These are phyloP conservation scores for Silene conica DNA, from an alignment of 148 eudicot genomes.

Conservation along the genomic window DNA sequence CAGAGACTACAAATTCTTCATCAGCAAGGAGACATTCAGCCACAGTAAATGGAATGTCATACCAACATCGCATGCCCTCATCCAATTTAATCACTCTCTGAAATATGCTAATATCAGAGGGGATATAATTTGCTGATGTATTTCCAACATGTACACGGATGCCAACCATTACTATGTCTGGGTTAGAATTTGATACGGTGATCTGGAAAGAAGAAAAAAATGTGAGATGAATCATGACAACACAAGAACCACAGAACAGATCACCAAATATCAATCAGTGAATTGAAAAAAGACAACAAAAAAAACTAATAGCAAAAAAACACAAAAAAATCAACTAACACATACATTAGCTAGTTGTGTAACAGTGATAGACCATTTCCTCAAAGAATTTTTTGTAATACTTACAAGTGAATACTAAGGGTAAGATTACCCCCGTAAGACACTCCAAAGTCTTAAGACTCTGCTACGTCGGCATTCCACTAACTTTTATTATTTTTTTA, in stretches of 20 bases:
- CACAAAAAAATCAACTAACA: too few relatives aligned
- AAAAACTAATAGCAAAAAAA: too few relatives aligned
- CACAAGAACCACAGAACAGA: not conserved
- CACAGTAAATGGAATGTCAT: constrained; percentile 93
- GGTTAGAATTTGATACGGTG: constrained; percentile 81
- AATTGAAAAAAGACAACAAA: too few relatives aligned
- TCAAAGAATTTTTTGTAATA: too few relatives aligned
- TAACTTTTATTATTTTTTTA: too few relatives aligned
- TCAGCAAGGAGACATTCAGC: constrained; percentile 99
- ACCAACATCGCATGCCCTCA: constrained; percentile 99
- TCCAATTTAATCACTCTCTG: constrained; percentile 90
- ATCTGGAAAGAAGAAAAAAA: constrained; percentile 46
- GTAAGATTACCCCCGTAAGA: too few relatives aligned
- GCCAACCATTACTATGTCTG: constrained; percentile 98
- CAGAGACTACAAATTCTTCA: constrained; percentile 71
- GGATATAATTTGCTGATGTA: constrained; percentile 85
- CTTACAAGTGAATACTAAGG: too few relatives aligned
- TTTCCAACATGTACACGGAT: constrained; percentile 90
- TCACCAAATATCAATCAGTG: too few relatives aligned
- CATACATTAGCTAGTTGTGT: too few relatives aligned
- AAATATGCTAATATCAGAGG: constrained; percentile 78
- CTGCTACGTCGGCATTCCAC: too few relatives aligned
- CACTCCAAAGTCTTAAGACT: too few relatives aligned
- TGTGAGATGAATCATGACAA: constrained; percentile 6
- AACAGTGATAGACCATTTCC: too few relatives aligned